Conservation (phyloP, 2,329 filamentous ascomycete genomes). For the Colletotrichum endophyticum region DNA sequence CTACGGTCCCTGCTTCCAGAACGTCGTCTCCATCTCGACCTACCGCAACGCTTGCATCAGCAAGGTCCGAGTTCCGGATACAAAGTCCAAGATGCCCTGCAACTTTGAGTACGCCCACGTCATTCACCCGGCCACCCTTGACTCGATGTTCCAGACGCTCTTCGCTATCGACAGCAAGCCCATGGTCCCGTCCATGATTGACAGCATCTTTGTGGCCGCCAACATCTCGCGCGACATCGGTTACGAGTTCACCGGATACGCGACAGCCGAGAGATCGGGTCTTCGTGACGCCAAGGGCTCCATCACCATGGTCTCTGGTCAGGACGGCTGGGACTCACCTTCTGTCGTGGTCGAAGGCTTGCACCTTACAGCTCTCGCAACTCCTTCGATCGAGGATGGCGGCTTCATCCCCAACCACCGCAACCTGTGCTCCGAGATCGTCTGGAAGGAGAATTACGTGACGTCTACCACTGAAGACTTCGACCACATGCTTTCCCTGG, state of each 20-base stretch:
- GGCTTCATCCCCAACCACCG: slow-evolving; percentile 53
- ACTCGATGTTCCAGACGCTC: slow-evolving; percentile 59
- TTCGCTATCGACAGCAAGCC: slow-evolving; percentile 48
- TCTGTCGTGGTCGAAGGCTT: slow-evolving; percentile 51
- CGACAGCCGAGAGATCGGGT: slow-evolving; percentile 38
- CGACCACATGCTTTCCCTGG: slow-evolving; percentile 30
- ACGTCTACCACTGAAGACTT: slow-evolving; percentile 27
- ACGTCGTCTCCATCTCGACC: slow-evolving; percentile 42
- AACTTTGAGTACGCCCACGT: slow-evolving; percentile 58
- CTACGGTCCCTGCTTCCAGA: slow-evolving; percentile 56
- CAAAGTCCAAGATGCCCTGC: slow-evolving; percentile 56
- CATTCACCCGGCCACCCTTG: slow-evolving; percentile 63
- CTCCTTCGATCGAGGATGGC: slow-evolving; percentile 25
- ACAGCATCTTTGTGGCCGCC: slow-evolving; percentile 51
- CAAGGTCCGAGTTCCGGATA: slow-evolving; percentile 51
- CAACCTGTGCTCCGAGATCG: slow-evolving; percentile 52
- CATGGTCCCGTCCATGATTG: slow-evolving; percentile 55
- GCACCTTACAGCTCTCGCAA: slow-evolving; percentile 42
- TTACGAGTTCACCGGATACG: slow-evolving; percentile 44
- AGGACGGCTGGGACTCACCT: slow-evolving; percentile 32
- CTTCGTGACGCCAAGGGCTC: slow-evolving; percentile 44
- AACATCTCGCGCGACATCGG: slow-evolving; percentile 35
- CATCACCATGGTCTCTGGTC: slow-evolving; percentile 43
- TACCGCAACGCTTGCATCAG: slow-evolving; percentile 37
- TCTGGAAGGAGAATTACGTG: slow-evolving; percentile 47